Percentiles rank a stretch among this genome's conserved stretches.
Evolutionary conservation across 768 basidiomycete species (phyloP).

Genomic region (Tremella yokohamensis): DNA sequence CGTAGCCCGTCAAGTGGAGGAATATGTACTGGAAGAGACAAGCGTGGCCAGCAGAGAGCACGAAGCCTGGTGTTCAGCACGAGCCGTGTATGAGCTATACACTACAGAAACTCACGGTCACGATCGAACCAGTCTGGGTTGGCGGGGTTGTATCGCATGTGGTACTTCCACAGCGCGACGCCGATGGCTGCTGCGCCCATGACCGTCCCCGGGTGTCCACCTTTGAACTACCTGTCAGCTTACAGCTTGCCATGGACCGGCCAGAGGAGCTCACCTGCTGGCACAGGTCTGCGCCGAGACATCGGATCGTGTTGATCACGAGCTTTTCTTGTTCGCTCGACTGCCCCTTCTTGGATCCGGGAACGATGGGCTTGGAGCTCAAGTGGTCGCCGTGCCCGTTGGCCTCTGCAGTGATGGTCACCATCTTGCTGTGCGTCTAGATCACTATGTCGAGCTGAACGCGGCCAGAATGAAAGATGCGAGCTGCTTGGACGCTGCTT

Average conservation of each 20-base stretch:
- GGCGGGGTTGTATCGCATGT: slow-evolving; percentile 49
- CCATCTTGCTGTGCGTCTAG: too few relatives aligned
- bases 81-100: too few relatives aligned
- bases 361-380: too few relatives aligned
- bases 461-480: too few relatives aligned
- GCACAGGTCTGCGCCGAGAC: slow-evolving; percentile 45
- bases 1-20: slow-evolving; percentile 48
- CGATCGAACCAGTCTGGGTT: slow-evolving; percentile 50
- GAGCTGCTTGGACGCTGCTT: too few relatives aligned
- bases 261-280: slow-evolving; percentile 33
- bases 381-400: too few relatives aligned
- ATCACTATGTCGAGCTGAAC: too few relatives aligned
- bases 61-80: slow-evolving; percentile 29
- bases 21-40: slow-evolving; percentile 50
- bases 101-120: slow-evolving; percentile 35
- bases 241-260: too few relatives aligned
- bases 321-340: slow-evolving; percentile 33
- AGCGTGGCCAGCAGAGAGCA: slow-evolving; percentile 48
- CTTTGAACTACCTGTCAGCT: slow-evolving; percentile 31
- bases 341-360: too few relatives aligned
- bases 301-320: slow-evolving; percentile 47
- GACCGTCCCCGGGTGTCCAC: slow-evolving; percentile 50
- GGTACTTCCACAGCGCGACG: slow-evolving; percentile 46
- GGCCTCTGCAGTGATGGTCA: too few relatives aligned
- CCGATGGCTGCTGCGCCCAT: slow-evolving; percentile 52